phyloP scores from a whole-genome alignment of 2,329 filamentous ascomycete genomes.

The Eutypella sp. region DNA sequence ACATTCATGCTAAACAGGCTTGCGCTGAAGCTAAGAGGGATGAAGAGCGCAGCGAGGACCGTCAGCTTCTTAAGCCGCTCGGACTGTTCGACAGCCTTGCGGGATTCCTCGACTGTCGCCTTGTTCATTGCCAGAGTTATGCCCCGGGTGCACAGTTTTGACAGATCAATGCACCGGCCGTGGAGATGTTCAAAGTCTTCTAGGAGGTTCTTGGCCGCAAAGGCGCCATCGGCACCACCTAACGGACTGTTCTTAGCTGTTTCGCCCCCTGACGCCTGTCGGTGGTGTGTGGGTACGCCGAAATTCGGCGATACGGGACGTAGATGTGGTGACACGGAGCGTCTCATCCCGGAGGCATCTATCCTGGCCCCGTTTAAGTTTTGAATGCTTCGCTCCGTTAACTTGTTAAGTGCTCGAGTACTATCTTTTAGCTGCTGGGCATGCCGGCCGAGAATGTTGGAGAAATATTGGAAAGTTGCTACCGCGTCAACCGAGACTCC shows the following conservation, averaged over 20 bases:
- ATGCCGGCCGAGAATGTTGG: not conserved
- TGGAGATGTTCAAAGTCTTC: not conserved
- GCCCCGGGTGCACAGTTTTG: slow-evolving; percentile 6
- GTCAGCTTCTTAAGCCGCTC: slow-evolving; percentile 21
- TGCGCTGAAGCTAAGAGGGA: slow-evolving; percentile 20
- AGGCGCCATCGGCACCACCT: not conserved
- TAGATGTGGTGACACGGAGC: no score
- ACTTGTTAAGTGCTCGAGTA: not conserved
- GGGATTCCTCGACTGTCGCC: slow-evolving; percentile 18
- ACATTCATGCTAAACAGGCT: slow-evolving; percentile 2
- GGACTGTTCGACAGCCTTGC: slow-evolving; percentile 20
- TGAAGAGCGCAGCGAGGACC: slow-evolving; percentile 21
- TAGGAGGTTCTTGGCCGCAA: not conserved
- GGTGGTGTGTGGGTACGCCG: no score
- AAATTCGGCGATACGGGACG: no score
- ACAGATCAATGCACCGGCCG: not conserved
- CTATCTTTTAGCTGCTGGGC: not conserved
- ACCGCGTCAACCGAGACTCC: not conserved
- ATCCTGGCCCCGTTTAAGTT: not conserved
- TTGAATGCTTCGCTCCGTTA: not conserved
- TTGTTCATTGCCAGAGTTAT: slow-evolving; percentile 20
- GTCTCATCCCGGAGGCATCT: not conserved
- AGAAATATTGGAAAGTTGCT: not conserved
- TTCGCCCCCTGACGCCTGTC: not conserved
- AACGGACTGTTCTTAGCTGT: not conserved